Conservation (phyloP, 306 rosid species). For the Prunus kanzakura region DNA sequence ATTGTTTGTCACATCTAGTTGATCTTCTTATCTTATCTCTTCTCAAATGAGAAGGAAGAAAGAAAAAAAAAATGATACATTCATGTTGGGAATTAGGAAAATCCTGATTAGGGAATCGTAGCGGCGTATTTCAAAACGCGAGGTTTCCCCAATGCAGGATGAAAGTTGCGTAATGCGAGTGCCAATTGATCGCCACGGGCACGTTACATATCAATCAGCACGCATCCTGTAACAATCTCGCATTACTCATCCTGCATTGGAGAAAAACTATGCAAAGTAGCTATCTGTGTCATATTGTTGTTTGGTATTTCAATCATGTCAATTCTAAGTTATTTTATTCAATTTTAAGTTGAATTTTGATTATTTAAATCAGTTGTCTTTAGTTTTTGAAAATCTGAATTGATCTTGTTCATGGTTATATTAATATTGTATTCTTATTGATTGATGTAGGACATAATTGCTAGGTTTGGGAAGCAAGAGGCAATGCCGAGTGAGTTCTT, state of each 20-base stretch:
- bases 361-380: neutral
- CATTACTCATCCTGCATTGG: neutral
- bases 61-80: too few species aligned
- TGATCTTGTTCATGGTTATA: neutral
- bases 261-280: neutral
- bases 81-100: too few species aligned
- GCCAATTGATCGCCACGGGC: too few species aligned
- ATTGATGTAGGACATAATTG: slow-evolving; percentile 70
- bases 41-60: too few species aligned
- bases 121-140: too few species aligned
- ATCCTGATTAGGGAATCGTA: too few species aligned
- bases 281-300: too few species aligned
- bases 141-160: neutral
- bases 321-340: neutral
- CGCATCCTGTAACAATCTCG: neutral
- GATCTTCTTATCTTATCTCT: too few species aligned
- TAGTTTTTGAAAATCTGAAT: too few species aligned
- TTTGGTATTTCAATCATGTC: neutral
- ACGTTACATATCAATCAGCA: too few species aligned
- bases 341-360: neutral
- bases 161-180: neutral
- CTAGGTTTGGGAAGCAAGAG: slow-evolving; percentile 79
- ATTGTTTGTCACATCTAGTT: too few species aligned
- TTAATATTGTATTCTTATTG: too few species aligned
- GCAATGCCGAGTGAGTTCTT: slow-evolving; percentile 84